Base-by-base conservation (phyloP, 305 asterid genomes). In the Salvia sclarea region DNA sequence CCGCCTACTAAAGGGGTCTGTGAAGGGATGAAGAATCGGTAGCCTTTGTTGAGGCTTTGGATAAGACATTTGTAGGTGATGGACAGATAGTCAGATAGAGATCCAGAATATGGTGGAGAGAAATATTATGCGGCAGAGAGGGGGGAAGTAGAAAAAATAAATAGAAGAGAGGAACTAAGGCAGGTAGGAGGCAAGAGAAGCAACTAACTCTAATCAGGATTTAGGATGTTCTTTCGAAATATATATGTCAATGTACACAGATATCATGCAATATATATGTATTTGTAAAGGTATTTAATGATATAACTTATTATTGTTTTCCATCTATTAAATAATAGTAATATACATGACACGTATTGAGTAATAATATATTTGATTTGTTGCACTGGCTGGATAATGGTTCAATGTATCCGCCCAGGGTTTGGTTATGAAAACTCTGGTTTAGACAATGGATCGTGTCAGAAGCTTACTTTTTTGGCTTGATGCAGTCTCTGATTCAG, bases 401-500 rank as follows among this genome's bases (percentile, higher is more conserved):
- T 54, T 25, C 20, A 54, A 54, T 4, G 4, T 53, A 28, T 24
- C 38, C 21, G n/a, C 24, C 38, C 38, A 24, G 37, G 38, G 20
- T 60, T 20, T 60, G 50, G 11, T 60, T 60, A 21, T 41, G 37
- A 21, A 21, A 60, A 21, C 21, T 18, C 33, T 37, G 18, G 11
- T 6, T 38, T 49, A 14, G 54, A 11, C 12, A 9, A 21, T 45
- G 53, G 44, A 43, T 57, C 37, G 37, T 60, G 64, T 62, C 52
- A 55, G 30, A 38, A 40, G 22, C 41, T 22, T 35, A n/a, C 11
- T 47, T 56, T 50, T 14, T 70, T 76, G 61, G 61, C 64, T 66
- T 44, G 73, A 21, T 76, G 52, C 88, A 89, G 96, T 44, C 79
- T 68, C 56, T 82, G 79, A 72, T 85, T 52, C 77, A 82, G 75